Conservation (phyloP, 371 early-diverging fungal genomes). For the Funneliformis caledonium region DNA sequence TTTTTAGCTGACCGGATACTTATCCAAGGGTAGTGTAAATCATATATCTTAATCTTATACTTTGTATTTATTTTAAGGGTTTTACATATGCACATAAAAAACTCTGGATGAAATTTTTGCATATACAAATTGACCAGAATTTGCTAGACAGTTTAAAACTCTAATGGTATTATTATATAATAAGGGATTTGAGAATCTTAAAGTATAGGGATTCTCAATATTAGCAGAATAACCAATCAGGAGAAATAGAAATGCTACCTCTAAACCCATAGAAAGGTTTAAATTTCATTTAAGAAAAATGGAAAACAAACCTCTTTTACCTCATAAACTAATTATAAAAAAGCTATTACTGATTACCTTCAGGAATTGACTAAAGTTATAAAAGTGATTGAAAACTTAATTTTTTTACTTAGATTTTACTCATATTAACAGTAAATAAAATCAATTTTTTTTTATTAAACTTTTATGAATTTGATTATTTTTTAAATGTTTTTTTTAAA, state of each 20-base stretch:
- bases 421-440: background rate
- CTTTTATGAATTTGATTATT: no score
- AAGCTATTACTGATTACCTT: constrained; percentile 37
- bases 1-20: no score
- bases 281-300: constrained; percentile 22
- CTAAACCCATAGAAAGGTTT: constrained; percentile 27
- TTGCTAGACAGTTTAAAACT: background rate
- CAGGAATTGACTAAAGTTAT: background rate
- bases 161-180: background rate
- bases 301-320: constrained; percentile 6
- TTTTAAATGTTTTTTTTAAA: background rate
- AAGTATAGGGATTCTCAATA: background rate
- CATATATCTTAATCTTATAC: background rate
- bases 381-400: background rate
- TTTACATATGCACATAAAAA: constrained; percentile 12
- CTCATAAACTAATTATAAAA: constrained; percentile 6
- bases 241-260: background rate
- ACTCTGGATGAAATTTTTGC: background rate
- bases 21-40: no score
- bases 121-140: background rate
- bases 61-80: background rate
- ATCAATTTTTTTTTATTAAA: background rate
- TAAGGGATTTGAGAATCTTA: background rate
- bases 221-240: background rate
- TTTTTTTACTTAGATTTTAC: background rate